phyloP scores from a whole-genome alignment of 768 basidiomycete species.

The Crassisporium funariophilum region DNA sequence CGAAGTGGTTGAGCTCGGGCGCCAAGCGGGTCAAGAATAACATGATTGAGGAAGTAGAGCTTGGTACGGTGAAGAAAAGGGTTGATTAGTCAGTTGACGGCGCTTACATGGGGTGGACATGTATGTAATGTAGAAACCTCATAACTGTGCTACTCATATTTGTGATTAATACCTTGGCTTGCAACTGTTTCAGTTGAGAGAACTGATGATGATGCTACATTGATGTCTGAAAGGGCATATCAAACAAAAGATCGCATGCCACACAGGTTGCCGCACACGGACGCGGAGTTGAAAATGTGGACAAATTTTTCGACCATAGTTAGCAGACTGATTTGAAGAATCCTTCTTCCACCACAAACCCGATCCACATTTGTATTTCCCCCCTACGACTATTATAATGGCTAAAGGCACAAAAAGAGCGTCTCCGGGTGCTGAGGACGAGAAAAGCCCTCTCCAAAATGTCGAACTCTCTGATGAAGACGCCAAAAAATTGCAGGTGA shows the following conservation, averaged over 20 bases:
- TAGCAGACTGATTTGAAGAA: slow-evolving; percentile 9
- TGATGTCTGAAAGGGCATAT: too few relatives aligned
- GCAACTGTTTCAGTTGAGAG: too few relatives aligned
- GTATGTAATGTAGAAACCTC: too few relatives aligned
- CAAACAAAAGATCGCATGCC: too few relatives aligned
- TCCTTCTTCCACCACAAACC: slow-evolving; percentile 6
- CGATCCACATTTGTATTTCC: slow-evolving; percentile 9
- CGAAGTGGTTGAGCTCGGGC: slow-evolving; percentile 36
- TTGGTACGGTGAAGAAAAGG: slow-evolving; percentile 76
- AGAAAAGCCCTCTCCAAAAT: slow-evolving; percentile 66
- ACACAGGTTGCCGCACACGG: background rate
- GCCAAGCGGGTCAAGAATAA: slow-evolving; percentile 39
- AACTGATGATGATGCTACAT: too few relatives aligned
- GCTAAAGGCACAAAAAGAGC: slow-evolving; percentile 69
- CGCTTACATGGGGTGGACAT: too few relatives aligned
- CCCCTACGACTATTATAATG: slow-evolving; percentile 26
- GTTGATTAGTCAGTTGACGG: slow-evolving; percentile 50
- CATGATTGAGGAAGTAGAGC: slow-evolving; percentile 70
- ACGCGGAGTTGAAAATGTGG: background rate
- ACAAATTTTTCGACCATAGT: slow-evolving; percentile 3
- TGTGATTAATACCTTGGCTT: too few relatives aligned
- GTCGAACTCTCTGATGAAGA: slow-evolving; percentile 75
- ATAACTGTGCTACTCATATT: too few relatives aligned
- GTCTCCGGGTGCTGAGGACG: slow-evolving; percentile 77
- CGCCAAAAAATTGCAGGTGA: slow-evolving; percentile 62